Percentiles rank a stretch among this genome's conserved stretches.
phyloP scores from a whole-genome alignment of 139 green algal species.

The Monoraphidium neglectum region DNA sequence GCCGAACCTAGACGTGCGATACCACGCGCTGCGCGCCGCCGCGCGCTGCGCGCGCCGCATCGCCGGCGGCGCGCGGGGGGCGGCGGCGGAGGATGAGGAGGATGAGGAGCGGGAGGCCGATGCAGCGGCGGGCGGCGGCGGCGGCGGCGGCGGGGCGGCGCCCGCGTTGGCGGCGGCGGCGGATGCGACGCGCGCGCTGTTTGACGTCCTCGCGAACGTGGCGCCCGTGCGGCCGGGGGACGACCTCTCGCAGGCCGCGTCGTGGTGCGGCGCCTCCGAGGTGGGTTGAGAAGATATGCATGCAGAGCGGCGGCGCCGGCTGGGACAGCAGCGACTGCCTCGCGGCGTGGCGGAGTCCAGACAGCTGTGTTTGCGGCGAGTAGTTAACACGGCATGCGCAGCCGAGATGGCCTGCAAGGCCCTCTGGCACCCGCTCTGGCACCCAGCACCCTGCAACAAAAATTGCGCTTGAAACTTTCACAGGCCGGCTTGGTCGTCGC shows the following conservation, averaged over 20 bases:
- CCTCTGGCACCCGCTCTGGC: neutral
- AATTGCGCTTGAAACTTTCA: neutral
- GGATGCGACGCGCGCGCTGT: constrained; percentile 40
- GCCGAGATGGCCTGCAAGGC: neutral
- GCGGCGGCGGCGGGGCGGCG: neutral
- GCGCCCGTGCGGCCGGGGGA: constrained; percentile 3
- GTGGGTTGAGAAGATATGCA: constrained; percentile 10
- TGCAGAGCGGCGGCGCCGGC: neutral
- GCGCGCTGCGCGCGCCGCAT: constrained; percentile 30
- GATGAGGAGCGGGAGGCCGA: constrained; percentile 7
- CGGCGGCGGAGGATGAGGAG: constrained; percentile 11
- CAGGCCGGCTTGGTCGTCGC: constrained; percentile 46
- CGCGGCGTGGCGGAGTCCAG: neutral
- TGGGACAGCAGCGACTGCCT: neutral
- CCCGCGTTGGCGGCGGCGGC: neutral
- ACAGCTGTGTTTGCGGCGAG: neutral
- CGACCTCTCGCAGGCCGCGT: constrained; percentile 23
- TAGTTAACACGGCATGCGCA: no score
- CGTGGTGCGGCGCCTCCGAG: constrained; percentile 75
- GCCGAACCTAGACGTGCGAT: constrained; percentile 62
- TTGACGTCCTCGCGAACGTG: constrained; percentile 42
- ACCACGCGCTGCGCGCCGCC: constrained; percentile 56
- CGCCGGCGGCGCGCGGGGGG: constrained; percentile 5
- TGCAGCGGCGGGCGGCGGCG: constrained; percentile 13
- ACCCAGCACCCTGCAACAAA: neutral